Conservation (phyloP, 2,329 filamentous ascomycete genomes). For the Colletotrichum camelliae region DNA sequence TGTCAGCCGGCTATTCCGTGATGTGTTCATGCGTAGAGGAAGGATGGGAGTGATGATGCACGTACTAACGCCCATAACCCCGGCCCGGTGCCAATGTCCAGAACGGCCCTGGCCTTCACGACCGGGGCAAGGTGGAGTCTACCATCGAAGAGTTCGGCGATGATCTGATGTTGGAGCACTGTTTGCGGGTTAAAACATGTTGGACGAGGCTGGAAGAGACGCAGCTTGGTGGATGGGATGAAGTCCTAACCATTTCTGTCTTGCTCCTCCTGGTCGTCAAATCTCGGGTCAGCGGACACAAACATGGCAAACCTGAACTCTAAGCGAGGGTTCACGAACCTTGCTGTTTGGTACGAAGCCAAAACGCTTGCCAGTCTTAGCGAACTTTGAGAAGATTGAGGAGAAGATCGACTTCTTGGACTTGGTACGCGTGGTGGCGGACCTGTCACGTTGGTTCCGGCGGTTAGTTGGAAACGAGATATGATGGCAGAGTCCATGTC, state of each 20-base stretch:
- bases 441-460: background rate
- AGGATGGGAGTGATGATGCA: background rate
- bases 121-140: constrained; percentile 32
- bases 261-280: constrained; percentile 29
- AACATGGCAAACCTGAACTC: background rate
- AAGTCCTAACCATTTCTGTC: constrained; percentile 30
- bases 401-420: constrained; percentile 3
- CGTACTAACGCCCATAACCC: constrained; percentile 33
- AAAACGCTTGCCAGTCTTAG: constrained; percentile 8
- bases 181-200: background rate
- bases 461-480: background rate
- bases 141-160: constrained; percentile 31
- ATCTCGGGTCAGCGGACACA: background rate
- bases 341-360: constrained; percentile 19
- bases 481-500: background rate
- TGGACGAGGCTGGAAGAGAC: background rate
- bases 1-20: constrained; percentile 10
- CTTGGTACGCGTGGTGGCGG: background rate
- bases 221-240: background rate
- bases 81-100: constrained; percentile 34
- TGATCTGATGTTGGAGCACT: constrained; percentile 33
- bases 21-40: background rate
- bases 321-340: background rate
- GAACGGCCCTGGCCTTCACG: constrained; percentile 27
- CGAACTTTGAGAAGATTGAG: constrained; percentile 13